phyloP scores from a whole-genome alignment of 129 eudicot genomes.

The Scalesia atractyloides region DNA sequence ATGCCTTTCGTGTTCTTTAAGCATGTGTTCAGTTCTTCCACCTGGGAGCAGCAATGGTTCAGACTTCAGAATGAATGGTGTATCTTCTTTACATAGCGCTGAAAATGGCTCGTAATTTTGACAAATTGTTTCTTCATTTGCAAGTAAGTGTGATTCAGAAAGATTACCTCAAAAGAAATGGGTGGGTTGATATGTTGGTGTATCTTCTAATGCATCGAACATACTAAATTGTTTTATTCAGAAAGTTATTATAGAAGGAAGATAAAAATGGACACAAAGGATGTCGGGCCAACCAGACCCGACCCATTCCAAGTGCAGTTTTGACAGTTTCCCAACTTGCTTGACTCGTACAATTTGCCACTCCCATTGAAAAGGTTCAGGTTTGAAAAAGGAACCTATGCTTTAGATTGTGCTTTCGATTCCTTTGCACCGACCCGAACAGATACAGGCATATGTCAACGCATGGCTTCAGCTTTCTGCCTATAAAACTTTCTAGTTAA shows the following conservation, averaged over 20 bases:
- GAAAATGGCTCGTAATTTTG: conserved; percentile 20
- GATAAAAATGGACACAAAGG: neutral
- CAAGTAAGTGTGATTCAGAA: too few species aligned
- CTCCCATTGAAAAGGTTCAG: conserved; percentile 4
- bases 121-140: neutral
- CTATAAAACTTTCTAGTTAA: too few species aligned
- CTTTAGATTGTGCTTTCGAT: conserved; percentile 38
- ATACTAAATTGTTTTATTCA: too few species aligned
- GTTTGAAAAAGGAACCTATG: conserved; percentile 33
- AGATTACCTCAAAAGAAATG: too few species aligned
- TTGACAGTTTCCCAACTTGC: neutral
- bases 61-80: conserved; percentile 72
- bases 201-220: too few species aligned
- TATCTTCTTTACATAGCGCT: conserved; percentile 56
- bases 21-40: conserved; percentile 15
- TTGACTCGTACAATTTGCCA: neutral
- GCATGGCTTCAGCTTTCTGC: conserved; percentile 49
- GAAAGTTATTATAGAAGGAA: neutral
- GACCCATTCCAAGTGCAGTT: neutral
- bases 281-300: neutral
- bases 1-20: too few species aligned
- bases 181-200: too few species aligned
- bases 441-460: neutral
- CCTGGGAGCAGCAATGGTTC: conserved; percentile 72
- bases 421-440: conserved; percentile 39